phyloP scores from a whole-genome alignment of 805 yeast genomes.

The Middelhovenomyces tepae region DNA sequence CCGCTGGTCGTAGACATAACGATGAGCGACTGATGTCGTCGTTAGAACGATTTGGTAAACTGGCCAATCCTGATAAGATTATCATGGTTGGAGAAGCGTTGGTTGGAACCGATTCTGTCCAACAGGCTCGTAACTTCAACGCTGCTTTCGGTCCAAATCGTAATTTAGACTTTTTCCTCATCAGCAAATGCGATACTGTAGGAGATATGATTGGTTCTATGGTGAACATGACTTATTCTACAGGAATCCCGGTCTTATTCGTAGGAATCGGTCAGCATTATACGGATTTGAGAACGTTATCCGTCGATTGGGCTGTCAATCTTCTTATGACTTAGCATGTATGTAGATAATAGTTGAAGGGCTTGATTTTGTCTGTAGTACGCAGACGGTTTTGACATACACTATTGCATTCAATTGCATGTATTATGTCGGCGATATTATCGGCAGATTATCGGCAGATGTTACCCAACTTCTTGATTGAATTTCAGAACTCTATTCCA shows the following conservation, averaged over 20 bases:
- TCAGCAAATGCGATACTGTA: slow-evolving; percentile 93
- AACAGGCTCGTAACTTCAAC: slow-evolving; percentile 89
- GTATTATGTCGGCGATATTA: no score
- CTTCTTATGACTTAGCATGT: slow-evolving; percentile 61
- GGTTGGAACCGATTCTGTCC: slow-evolving; percentile 95
- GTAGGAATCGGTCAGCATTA: slow-evolving; percentile 97
- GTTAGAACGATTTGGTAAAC: slow-evolving; percentile 85
- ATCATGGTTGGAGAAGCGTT: slow-evolving; percentile 98
- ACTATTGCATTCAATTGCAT: no score
- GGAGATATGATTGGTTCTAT: slow-evolving; percentile 94
- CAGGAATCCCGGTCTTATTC: slow-evolving; percentile 88
- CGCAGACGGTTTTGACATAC: no score
- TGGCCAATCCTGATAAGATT: slow-evolving; percentile 91
- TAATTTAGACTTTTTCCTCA: slow-evolving; percentile 78
- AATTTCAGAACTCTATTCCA: no score
- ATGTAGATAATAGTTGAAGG: no score
- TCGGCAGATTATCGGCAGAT: no score
- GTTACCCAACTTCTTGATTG: no score
- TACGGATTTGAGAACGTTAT: slow-evolving; percentile 82
- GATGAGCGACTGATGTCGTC: slow-evolving; percentile 95
- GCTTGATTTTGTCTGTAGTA: no score
- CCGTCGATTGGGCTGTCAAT: slow-evolving; percentile 88
- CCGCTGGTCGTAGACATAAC: slow-evolving; percentile 96
- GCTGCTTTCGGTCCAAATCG: slow-evolving; percentile 83
- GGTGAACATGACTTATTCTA: slow-evolving; percentile 96